phyloP scores from a whole-genome alignment of 176 grass and related monocot species.

The Carex cristatella region DNA sequence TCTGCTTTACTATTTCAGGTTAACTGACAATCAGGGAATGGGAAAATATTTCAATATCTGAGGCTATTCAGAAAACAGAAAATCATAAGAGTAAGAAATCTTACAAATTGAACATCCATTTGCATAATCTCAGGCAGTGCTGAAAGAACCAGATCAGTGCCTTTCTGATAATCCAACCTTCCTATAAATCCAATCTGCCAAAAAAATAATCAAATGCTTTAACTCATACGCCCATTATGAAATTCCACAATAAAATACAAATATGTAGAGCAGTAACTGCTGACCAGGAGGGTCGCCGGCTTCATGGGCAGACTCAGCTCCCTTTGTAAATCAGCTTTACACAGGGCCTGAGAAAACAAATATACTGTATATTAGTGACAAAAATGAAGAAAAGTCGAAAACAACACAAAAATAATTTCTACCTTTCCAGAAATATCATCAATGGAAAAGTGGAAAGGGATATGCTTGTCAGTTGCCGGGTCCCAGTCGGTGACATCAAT shows the following conservation, averaged over 20 bases:
- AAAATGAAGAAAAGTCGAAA: neutral
- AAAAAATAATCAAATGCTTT: conserved; percentile 19
- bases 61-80: neutral
- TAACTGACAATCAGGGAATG: neutral
- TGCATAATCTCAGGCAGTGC: conserved; percentile 59
- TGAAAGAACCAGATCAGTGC: conserved; percentile 74
- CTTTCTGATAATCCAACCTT: conserved; percentile 97
- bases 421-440: conserved; percentile 95
- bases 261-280: conserved; percentile 15
- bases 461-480: conserved; percentile 58
- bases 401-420: neutral
- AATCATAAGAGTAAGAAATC: conserved; percentile 6
- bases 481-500: conserved; percentile 90
- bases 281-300: conserved; percentile 64
- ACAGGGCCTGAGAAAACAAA: conserved; percentile 55
- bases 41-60: neutral
- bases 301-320: conserved; percentile 72
- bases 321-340: conserved; percentile 84
- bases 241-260: neutral
- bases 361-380: neutral
- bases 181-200: conserved; percentile 98
- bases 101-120: conserved; percentile 84
- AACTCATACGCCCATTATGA: neutral
- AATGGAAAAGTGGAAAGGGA: conserved; percentile 69
- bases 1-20: neutral